These are phyloP conservation scores for Tympanopsis confertula DNA, from an alignment of 2,329 filamentous ascomycete species.

Conservation along the genomic window DNA sequence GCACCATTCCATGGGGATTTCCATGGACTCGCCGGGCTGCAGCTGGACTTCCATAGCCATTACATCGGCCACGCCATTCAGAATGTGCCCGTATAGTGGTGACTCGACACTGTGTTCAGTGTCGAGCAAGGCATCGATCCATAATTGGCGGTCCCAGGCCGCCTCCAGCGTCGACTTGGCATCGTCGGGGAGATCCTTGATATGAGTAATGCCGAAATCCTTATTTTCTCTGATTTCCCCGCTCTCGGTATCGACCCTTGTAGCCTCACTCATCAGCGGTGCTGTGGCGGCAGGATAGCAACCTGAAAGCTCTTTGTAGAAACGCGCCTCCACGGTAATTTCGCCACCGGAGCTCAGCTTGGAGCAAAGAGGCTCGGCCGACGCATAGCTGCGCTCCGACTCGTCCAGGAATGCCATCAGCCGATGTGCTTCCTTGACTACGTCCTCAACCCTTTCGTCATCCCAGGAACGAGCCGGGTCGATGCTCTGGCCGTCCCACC, in stretches of 20 bases:
- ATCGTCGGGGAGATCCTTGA: conserved; percentile 21
- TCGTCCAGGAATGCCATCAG: conserved; percentile 51
- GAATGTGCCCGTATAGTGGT: conserved; percentile 19
- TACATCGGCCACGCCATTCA: conserved; percentile 26
- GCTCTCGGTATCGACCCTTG: conserved; percentile 21
- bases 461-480: no score
- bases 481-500: background rate
- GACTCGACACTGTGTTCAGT: conserved; percentile 23
- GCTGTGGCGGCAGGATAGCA: no score
- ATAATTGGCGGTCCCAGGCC: conserved; percentile 33
- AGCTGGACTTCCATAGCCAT: conserved; percentile 32
- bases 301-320: no score
- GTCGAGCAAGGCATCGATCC: conserved; percentile 27
- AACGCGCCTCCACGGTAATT: no score
- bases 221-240: conserved; percentile 18
- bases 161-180: conserved; percentile 31
- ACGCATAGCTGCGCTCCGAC: conserved; percentile 48
- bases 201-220: conserved; percentile 29
- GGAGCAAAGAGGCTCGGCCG: conserved; percentile 36
- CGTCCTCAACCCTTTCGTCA: conserved; percentile 10
- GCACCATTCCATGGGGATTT: conserved; percentile 38
- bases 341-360: no score
- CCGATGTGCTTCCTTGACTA: conserved; percentile 45
- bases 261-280: no score
- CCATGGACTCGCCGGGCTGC: conserved; percentile 27